Evolutionary conservation across 2,329 filamentous ascomycete species (phyloP), one percentile per base, ranked within the genome.

Genomic region (Fusarium subtropicale): DNA sequence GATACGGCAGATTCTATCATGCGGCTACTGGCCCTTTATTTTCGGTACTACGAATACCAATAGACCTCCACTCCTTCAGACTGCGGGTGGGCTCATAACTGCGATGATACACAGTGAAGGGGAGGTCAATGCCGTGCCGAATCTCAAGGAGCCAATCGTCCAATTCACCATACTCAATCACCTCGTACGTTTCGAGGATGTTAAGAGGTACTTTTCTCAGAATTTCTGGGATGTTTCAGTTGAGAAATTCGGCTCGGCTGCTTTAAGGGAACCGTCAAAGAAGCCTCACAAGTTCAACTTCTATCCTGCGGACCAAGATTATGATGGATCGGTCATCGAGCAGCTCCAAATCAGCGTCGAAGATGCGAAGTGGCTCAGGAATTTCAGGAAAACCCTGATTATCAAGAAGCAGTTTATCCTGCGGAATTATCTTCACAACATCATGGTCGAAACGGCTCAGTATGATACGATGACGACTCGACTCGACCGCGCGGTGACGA

Each of bases 201-300:
- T 68, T 2, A 44, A 61, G 8, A 67, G 66, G 12, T 57, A 69
- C 36, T 78, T 77, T 50, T 66, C 48, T 0, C 54, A 72, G 12
- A 62, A 60, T 10, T 78, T 76, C 59, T 78, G 77, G 77, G 44
- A 68, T 18, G 62, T 54, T 13, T 56, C 69, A 10, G 57, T 78
- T 2, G 26, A 24, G 3, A 75, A 66, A 24, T 77, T 71, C 31
- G 76, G 77, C 12, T 53, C 64, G 20, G 59, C 69, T 3, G 72
- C 75, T 7, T 33, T 76, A 13, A 66, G 66, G 8, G 58, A 68
- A 20, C 22, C 62, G 7, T 55, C 71, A 4, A 41, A 34, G 8
- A 67, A 60, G 28, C 72, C 68, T 44, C 58, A 69, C 42, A 76
- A 73, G 52, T 54, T 69, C 33, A 63, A 28, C 5, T 71, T 65